Evolutionary conservation across 148 eudicot species (phyloP), one percentile per base, ranked within the genome.

Genomic region (Polygonum maritimum): DNA sequence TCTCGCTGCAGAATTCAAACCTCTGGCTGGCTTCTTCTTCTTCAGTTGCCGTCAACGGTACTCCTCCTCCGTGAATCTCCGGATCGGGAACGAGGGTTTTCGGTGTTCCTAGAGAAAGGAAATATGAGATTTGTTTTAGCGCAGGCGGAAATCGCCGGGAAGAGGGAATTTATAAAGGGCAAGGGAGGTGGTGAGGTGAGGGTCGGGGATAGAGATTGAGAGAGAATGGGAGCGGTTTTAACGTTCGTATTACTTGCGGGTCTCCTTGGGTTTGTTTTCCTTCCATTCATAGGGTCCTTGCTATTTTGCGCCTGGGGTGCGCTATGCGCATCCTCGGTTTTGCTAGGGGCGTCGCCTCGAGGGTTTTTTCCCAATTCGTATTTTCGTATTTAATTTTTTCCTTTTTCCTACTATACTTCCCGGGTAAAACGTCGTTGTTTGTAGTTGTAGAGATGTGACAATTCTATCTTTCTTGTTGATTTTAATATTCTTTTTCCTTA

Each of bases 201-300:
- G 44, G 71, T 0, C 40, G 67, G 40, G 31, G 31, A 26, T 26
- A 26, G 69, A 33, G 69, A 19, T 18, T 0, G 31, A 5, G 69
- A 36, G 69, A 62, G 69, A 38, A 14, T 14, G 71, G 44, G 71
- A 38, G 71, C 71, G 71, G 40, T 78, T 49, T 74, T 41, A 67
- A 67, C 71, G 71, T 67, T 67, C 71, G 71, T 36, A 67, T 67
- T 67, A 67, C 71, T 67, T 67, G 71, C 71, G 71, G 71, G 44
- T 36, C 71, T 67, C 71, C 45, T 67, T 67, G 44, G 71, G 71
- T 38, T 67, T 67, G 19, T 67, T 67, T 67, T 36, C 38, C 21
- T 67, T 35, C 19, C 71, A 67, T 44, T 67, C 11, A 36, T 5
- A 35, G 35, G 71, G 21, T 67, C 0, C 3, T 5, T 15, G 45